Base-by-base conservation (phyloP, 2,329 filamentous ascomycete genomes). In the Emydomyces testavorans region DNA sequence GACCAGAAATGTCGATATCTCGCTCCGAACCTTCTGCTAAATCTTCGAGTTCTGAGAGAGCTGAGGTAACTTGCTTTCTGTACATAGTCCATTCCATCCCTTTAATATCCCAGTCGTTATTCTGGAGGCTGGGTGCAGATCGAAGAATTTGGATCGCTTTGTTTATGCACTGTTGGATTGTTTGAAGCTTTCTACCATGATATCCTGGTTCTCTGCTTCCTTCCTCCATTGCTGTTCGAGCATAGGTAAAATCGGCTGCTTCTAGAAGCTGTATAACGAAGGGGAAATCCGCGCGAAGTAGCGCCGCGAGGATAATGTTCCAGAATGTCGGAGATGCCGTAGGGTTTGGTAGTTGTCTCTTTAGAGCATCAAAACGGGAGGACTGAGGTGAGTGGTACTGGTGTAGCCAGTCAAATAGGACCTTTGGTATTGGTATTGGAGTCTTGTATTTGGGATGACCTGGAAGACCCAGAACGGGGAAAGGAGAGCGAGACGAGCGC, bases 61-160 rank as follows among this genome's bases (percentile, higher is more conserved):
- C 79, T 26, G 80, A 77, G 36, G 78, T 74, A 13, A 87, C 79
- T 46, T 83, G 79, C 53, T 85, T 79, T 45, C 90, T 79, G 67
- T 92, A 96, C 32, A 92, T 66, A 13, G 76, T 79, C 90, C 90
- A 96, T 51, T 90, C 84, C 54, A 78, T 77, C 50, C 81, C 82
- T 60, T 79, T 82, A 40, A 92, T 78, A 57, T 94, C 82, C 90
- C 90, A 96, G 61, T 90, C 79, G 37, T 63, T 60, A 39, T 70
- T 66, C 45, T 71, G 72, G 21, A 78, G 65, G 3, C 77, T 81
- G 4, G 90, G 90, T 56, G 85, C 94, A 29, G 76, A 73, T 48
- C 83, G 77, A 29, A 96, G 72, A 36, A 88, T 71, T 18, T 80
- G 71, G 38, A 83, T 76, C 18, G 84, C 81, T 52, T 79, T 76